Evolutionary conservation across 352 stramenopile genomes (phyloP).

Genomic region (Pythium dissotocum): DNA sequence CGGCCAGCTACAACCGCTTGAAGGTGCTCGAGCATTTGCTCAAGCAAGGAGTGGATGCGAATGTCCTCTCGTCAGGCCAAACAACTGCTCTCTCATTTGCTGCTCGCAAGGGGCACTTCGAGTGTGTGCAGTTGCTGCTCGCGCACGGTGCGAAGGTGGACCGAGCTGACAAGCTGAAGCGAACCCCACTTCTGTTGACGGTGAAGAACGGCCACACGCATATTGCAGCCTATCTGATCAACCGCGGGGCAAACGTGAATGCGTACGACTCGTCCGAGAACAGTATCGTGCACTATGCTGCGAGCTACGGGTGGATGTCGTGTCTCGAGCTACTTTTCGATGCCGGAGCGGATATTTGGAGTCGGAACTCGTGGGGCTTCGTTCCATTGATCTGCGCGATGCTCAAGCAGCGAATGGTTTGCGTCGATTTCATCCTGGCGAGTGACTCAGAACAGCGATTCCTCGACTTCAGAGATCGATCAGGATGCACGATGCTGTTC

Average conservation of each 20-base stretch:
- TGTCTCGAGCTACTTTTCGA: constrained; percentile 52
- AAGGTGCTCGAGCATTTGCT: constrained; percentile 51
- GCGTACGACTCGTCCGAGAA: constrained; percentile 76
- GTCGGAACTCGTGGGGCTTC: constrained; percentile 68
- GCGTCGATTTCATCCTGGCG: constrained; percentile 65
- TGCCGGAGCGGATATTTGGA: constrained; percentile 60
- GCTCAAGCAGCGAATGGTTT: constrained; percentile 54
- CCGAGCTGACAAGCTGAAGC: constrained; percentile 65
- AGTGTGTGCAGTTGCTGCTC: constrained; percentile 52
- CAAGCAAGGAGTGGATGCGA: constrained; percentile 44
- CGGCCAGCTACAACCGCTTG: constrained; percentile 42
- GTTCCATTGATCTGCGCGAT: constrained; percentile 66
- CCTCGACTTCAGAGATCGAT: constrained; percentile 65
- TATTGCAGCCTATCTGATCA: constrained; percentile 60
- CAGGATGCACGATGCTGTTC: constrained; percentile 75
- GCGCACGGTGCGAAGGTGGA: constrained; percentile 55
- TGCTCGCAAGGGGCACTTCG: constrained; percentile 49
- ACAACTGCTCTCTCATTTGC: constrained; percentile 53
- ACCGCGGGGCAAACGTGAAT: constrained; percentile 72
- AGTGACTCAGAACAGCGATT: constrained; percentile 51
- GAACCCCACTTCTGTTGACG: constrained; percentile 67
- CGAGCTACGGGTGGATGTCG: constrained; percentile 71
- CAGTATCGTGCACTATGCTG: constrained; percentile 69
- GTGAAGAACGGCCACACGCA: constrained; percentile 71
- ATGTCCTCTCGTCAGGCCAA: constrained; percentile 46